These are phyloP conservation scores for Trichoderma sp. DNA, from an alignment of 2,329 filamentous ascomycete species.

Conservation along the genomic window DNA sequence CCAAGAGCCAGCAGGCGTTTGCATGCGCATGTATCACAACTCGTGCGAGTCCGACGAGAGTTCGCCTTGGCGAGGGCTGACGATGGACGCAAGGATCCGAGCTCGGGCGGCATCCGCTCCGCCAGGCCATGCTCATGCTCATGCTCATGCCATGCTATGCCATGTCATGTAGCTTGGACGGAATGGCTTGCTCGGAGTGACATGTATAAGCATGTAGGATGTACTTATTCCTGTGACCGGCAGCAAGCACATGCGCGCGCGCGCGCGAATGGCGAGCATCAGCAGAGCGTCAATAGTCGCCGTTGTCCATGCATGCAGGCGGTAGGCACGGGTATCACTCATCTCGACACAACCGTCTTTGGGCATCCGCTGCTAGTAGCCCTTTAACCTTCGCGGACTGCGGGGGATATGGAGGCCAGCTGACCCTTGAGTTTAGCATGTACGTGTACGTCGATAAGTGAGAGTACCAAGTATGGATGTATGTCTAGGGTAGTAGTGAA, in stretches of 20 bases:
- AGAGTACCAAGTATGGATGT: too few relatives aligned
- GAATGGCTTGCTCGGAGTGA: neutral
- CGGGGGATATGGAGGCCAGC: constrained; percentile 23
- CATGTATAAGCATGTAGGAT: neutral
- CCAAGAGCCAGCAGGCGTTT: neutral
- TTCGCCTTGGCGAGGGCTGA: constrained; percentile 19
- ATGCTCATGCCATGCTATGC: constrained; percentile 9
- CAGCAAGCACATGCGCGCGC: neutral
- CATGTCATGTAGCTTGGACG: constrained; percentile 18
- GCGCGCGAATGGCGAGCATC: constrained; percentile 19
- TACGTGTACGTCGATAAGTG: too few relatives aligned
- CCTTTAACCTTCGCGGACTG: neutral
- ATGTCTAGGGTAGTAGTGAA: neutral
- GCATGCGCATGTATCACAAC: too few relatives aligned
- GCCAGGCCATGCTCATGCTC: neutral
- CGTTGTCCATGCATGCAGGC: constrained; percentile 13
- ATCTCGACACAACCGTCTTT: neutral
- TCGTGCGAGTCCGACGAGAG: neutral
- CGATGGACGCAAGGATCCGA: constrained; percentile 20
- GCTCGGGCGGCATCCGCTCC: constrained; percentile 16
- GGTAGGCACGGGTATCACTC: constrained; percentile 19
- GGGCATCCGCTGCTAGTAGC: neutral
- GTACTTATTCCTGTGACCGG: neutral
- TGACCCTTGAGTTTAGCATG: neutral
- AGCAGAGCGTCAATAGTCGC: constrained; percentile 18